Percentiles rank a stretch among this genome's conserved stretches.
phyloP scores from a whole-genome alignment of 192 early-diverging fungal species.

The Coemansia sp. region DNA sequence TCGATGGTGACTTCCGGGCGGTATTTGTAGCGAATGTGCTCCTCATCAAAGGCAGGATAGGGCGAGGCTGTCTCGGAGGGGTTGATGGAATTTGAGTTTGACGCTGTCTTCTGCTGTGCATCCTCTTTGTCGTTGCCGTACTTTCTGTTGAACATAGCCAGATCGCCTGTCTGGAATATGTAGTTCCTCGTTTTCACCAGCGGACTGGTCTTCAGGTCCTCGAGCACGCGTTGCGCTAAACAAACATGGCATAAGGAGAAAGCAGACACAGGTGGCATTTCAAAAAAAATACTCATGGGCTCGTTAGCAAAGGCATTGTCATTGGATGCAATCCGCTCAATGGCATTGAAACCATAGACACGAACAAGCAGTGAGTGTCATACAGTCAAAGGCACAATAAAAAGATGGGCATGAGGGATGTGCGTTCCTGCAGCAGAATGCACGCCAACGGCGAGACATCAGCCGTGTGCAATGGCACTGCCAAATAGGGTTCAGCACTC shows the following conservation, averaged over 20 bases:
- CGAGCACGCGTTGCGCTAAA: slow-evolving; percentile 51
- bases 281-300: background rate
- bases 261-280: background rate
- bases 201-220: slow-evolving; percentile 42
- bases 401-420: background rate
- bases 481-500: background rate
- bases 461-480: background rate
- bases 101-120: slow-evolving; percentile 9
- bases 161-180: slow-evolving; percentile 37
- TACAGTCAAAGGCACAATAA: too few relatives aligned
- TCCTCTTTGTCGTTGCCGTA: slow-evolving; percentile 23
- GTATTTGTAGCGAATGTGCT: slow-evolving; percentile 56
- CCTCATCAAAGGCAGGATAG: slow-evolving; percentile 49
- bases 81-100: slow-evolving; percentile 17
- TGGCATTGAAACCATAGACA: background rate
- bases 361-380: background rate
- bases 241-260: background rate
- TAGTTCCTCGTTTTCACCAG: slow-evolving; percentile 50
- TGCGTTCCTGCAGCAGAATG: background rate
- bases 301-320: background rate
- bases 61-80: slow-evolving; percentile 41
- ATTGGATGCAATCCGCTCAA: background rate
- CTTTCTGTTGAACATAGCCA: slow-evolving; percentile 53
- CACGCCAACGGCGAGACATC: background rate
- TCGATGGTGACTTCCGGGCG: slow-evolving; percentile 55